Conservation (phyloP, 192 early-diverging fungal genomes). For the Phycomyces nitens region DNA sequence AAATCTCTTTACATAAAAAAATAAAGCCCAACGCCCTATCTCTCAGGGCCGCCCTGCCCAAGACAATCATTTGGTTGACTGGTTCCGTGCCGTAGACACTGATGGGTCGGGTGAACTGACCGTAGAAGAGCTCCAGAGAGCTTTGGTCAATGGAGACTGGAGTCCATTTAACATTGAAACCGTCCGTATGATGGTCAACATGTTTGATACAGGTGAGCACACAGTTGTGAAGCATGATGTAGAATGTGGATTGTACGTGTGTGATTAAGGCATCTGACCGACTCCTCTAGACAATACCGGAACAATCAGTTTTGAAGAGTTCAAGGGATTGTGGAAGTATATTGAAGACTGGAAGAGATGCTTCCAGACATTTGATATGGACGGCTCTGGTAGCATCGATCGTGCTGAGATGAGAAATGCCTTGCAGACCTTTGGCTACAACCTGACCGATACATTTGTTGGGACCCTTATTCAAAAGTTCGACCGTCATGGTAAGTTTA, state of each 20-base stretch:
- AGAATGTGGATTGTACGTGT: not conserved
- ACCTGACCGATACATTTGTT: conserved; percentile 67
- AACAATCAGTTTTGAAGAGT: conserved; percentile 75
- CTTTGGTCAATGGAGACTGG: conserved; percentile 76
- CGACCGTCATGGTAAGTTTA: conserved; percentile 68
- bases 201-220: conserved; percentile 64
- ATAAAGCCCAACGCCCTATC: no score
- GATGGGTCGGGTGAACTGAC: conserved; percentile 69
- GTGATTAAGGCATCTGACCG: not conserved
- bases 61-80: conserved; percentile 38
- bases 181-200: conserved; percentile 75
- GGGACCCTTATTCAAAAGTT: conserved; percentile 69
- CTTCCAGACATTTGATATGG: conserved; percentile 73
- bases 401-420: conserved; percentile 67
- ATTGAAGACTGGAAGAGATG: conserved; percentile 84
- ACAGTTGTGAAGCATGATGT: not conserved
- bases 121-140: conserved; percentile 66
- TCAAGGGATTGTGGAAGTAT: conserved; percentile 74
- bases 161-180: conserved; percentile 81
- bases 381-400: conserved; percentile 74
- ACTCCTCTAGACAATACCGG: conserved; percentile 60
- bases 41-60: conserved; percentile 21
- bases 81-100: conserved; percentile 61
- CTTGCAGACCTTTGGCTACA: conserved; percentile 73
- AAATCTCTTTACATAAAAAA: no score